These are phyloP conservation scores for Metarhizium rileyi DNA, from an alignment of 2,329 filamentous ascomycete species.

Conservation along the genomic window DNA sequence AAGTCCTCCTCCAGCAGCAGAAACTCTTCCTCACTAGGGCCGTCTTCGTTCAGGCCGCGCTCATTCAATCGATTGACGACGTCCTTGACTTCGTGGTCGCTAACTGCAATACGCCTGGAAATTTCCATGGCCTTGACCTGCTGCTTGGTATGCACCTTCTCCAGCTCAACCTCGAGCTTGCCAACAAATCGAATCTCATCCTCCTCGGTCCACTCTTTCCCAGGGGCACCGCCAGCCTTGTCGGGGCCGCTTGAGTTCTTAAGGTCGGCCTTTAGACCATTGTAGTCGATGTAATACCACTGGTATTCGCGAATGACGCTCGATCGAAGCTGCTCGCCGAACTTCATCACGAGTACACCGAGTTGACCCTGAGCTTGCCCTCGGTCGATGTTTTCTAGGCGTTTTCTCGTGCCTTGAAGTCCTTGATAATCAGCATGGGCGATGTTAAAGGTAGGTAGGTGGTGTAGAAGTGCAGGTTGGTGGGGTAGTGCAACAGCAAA, in stretches of 20 bases:
- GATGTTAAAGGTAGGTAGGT: constrained; percentile 4
- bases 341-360: constrained; percentile 60
- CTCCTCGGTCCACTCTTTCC: constrained; percentile 73
- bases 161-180: constrained; percentile 81
- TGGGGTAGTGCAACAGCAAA: neutral
- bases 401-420: constrained; percentile 33
- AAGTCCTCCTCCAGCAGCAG: constrained; percentile 87
- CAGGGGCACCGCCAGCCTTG: constrained; percentile 32
- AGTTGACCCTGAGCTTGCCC: constrained; percentile 29
- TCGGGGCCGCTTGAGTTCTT: constrained; percentile 56
- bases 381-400: constrained; percentile 29
- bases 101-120: constrained; percentile 75
- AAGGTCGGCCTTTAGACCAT: constrained; percentile 79
- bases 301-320: constrained; percentile 95
- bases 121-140: constrained; percentile 97
- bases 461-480: neutral
- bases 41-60: constrained; percentile 44
- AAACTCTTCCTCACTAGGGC: constrained; percentile 83
- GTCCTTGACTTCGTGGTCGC: constrained; percentile 81
- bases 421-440: constrained; percentile 44
- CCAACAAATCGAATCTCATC: constrained; percentile 84
- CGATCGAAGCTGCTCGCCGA: constrained; percentile 92
- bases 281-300: constrained; percentile 98
- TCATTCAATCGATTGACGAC: constrained; percentile 69
- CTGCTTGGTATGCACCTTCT: constrained; percentile 97